Evolutionary conservation across 148 eudicot species (phyloP), one percentile per base, ranked within the genome.

Genomic region (Limonium bicolor): DNA sequence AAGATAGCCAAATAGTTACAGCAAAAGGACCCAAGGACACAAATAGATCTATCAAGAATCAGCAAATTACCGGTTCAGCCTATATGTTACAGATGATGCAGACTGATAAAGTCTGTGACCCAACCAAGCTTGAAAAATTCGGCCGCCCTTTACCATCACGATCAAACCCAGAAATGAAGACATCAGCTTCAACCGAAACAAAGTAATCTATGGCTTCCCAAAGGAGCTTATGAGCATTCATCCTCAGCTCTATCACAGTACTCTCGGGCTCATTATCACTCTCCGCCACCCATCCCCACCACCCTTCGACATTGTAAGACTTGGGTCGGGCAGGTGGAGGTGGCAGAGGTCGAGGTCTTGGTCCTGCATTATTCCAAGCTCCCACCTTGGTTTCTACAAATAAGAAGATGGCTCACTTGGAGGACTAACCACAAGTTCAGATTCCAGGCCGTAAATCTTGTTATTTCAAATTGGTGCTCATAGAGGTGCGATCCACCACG

Each of bases 201-300:
- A 55, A 24, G 44, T 87, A 82, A 53, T 87, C 96, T 15, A 87
- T 76, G 13, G 96, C 96, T 60, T 87, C 96, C 96, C 96, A 87
- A 1, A 87, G 61, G 51, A 87, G 62, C 46, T 79, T 82, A 59
- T 87, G 96, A 48, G 96, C 96, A 57, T 79, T 87, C 42, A 81
- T 82, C 45, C 94, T 67, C 55, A 83, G 64, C 77, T 87, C 96
- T 50, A 69, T 76, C 45, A 87, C 82, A 12, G 96, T 87, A 66
- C 86, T 82, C 50, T 76, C 94, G 1, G 96, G 96, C 64, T 87
- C 96, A 55, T 76, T 72, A 54, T 87, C 94, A 14, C 80, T 87
- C 74, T 82, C 96, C 27, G 96, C 94, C 11, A 87, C 94, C 96
- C 96, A 87, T 36, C 96, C 96, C 96, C 94, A 87, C 96, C 96